A percentile compares a stretch with the other conserved stretches of the same genome.
Conservation (phyloP, 768 basidiomycete genomes). For the Lactifluus hygrophoroides region DNA sequence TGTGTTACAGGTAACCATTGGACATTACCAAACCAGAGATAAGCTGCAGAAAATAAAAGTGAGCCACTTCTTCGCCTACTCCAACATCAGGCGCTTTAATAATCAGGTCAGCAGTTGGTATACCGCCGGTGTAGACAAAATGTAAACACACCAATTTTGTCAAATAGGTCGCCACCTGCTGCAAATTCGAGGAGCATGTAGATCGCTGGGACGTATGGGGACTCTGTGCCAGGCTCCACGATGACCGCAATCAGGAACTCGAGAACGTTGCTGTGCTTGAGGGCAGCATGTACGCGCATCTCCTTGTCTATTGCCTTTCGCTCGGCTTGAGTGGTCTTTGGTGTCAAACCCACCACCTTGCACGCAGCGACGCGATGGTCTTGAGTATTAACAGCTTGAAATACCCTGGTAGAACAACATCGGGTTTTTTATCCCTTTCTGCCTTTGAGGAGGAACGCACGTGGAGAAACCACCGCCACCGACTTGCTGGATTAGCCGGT, state of each 20-base stretch:
- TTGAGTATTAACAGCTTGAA: slow-evolving; percentile 63
- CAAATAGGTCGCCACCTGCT: slow-evolving; percentile 91
- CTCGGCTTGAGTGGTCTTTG: slow-evolving; percentile 53
- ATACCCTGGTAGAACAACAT: slow-evolving; percentile 48
- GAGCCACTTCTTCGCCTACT: slow-evolving; percentile 77
- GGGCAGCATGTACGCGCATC: slow-evolving; percentile 74
- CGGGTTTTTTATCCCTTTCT: not conserved
- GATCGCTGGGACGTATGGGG: slow-evolving; percentile 61
- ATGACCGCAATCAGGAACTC: slow-evolving; percentile 74
- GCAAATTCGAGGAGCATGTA: slow-evolving; percentile 94
- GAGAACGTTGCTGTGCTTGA: slow-evolving; percentile 75
- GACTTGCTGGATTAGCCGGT: slow-evolving; percentile 61
- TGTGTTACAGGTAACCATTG: not conserved
- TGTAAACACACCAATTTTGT: slow-evolving; percentile 80
- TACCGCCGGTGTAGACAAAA: not conserved
- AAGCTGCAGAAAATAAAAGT: slow-evolving; percentile 84
- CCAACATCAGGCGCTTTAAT: slow-evolving; percentile 80
- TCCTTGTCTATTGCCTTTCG: slow-evolving; percentile 86
- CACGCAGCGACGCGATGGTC: slow-evolving; percentile 73
- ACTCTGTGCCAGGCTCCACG: slow-evolving; percentile 52
- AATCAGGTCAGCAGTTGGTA: not conserved
- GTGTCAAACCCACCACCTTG: slow-evolving; percentile 66
- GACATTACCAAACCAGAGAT: slow-evolving; percentile 67
- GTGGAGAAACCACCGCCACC: slow-evolving; percentile 85
- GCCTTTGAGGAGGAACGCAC: slow-evolving; percentile 30